These are phyloP conservation scores for Cyathus striatus DNA, from an alignment of 768 basidiomycete genomes.

Conservation along the genomic window DNA sequence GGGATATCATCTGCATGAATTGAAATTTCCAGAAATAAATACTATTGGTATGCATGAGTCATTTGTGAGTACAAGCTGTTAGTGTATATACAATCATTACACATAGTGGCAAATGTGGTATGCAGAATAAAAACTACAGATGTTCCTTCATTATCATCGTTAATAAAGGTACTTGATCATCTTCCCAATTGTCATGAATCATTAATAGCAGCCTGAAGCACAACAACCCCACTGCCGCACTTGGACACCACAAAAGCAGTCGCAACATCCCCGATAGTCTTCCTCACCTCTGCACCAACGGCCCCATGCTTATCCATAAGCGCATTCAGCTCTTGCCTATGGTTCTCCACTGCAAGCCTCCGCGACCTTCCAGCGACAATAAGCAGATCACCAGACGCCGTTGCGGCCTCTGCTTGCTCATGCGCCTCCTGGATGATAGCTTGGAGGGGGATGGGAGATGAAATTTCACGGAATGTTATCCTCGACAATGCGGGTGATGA, in stretches of 20 bases:
- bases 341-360: slow-evolving; percentile 67
- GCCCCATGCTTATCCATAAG: slow-evolving; percentile 52
- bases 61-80: no score
- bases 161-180: no score
- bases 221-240: slow-evolving; percentile 54
- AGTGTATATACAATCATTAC: no score
- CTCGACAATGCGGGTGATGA: slow-evolving; percentile 39
- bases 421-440: slow-evolving; percentile 46
- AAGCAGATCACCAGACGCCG: slow-evolving; percentile 42
- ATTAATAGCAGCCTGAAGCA: slow-evolving; percentile 58
- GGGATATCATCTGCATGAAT: no score
- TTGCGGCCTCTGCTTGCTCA: slow-evolving; percentile 3
- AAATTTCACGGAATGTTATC: slow-evolving; percentile 55
- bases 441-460: slow-evolving; percentile 57
- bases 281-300: slow-evolving; percentile 60
- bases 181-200: neutral
- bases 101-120: no score
- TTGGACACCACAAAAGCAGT: slow-evolving; percentile 67
- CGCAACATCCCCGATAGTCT: slow-evolving; percentile 84
- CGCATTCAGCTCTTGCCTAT: slow-evolving; percentile 62
- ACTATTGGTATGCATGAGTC: no score
- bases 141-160: no score
- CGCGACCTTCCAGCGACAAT: slow-evolving; percentile 73
- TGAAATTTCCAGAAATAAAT: no score
- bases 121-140: no score